phyloP scores from a whole-genome alignment of 495 filamentous ascomycete genomes.

The Cryomyces antarcticus region DNA sequence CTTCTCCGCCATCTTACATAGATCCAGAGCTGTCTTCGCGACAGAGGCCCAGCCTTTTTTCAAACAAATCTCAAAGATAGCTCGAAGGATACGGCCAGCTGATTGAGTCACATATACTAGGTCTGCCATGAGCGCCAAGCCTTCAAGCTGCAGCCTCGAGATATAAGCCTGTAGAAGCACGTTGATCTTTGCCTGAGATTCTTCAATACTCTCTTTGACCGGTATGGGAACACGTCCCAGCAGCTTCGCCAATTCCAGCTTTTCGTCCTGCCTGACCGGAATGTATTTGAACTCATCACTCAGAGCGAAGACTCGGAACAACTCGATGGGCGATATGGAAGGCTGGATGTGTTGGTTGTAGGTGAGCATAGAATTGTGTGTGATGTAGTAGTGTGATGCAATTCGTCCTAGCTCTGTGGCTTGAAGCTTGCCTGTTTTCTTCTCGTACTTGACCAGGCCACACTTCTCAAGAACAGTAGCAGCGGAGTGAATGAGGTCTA shows the following conservation, averaged over 20 bases:
- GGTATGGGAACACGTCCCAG: conserved; percentile 79
- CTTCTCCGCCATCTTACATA: conserved; percentile 99
- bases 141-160: conserved; percentile 81
- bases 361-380: conserved; percentile 82
- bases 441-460: conserved; percentile 84
- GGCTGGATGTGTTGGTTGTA: conserved; percentile 94
- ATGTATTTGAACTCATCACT: conserved; percentile 99
- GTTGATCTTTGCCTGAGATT: conserved; percentile 96
- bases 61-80: conserved; percentile 87
- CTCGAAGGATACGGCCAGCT: conserved; percentile 83
- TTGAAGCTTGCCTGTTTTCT: conserved; percentile 74
- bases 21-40: conserved; percentile 73
- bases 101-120: conserved; percentile 98
- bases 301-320: conserved; percentile 93
- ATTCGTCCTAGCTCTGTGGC: conserved; percentile 87
- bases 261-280: conserved; percentile 91
- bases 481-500: conserved; percentile 90
- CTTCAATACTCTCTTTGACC: conserved; percentile 93
- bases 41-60: conserved; percentile 95
- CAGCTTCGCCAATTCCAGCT: conserved; percentile 84
- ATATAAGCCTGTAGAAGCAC: conserved; percentile 97
- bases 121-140: conserved; percentile 90
- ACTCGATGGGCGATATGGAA: conserved; percentile 71
- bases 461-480: conserved; percentile 73
- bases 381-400: conserved; percentile 96